These are phyloP conservation scores for Penicillium ochrochloron DNA, from an alignment of 495 filamentous ascomycete species.

Conservation along the genomic window DNA sequence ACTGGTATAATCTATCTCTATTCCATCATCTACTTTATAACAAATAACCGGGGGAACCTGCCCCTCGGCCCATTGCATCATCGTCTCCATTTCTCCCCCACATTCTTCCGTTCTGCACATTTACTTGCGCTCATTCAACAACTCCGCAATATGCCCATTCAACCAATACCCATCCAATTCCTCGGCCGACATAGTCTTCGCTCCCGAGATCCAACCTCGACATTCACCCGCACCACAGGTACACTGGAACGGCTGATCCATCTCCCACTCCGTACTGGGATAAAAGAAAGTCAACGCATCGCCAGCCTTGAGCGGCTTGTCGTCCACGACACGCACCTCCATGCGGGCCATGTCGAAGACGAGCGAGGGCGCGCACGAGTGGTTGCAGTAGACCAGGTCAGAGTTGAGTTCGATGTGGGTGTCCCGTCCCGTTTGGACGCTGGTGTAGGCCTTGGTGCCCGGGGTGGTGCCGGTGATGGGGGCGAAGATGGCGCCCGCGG, in stretches of 20 bases:
- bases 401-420: constrained; percentile 75
- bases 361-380: constrained; percentile 70
- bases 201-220: constrained; percentile 41
- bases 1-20: constrained; percentile 2
- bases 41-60: neutral
- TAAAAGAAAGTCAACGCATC: constrained; percentile 81
- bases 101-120: neutral
- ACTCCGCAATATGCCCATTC: constrained; percentile 41
- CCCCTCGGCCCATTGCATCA: constrained; percentile 8
- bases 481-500: constrained; percentile 65
- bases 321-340: constrained; percentile 62
- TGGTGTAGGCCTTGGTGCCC: constrained; percentile 65
- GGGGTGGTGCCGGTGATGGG: constrained; percentile 58
- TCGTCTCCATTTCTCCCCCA: neutral
- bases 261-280: constrained; percentile 75
- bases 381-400: constrained; percentile 77
- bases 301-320: constrained; percentile 57
- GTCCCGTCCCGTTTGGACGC: constrained; percentile 65
- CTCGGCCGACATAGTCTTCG: constrained; percentile 34
- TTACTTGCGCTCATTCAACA: constrained; percentile 32
- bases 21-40: neutral
- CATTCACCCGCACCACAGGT: constrained; percentile 55
- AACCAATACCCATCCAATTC: constrained; percentile 44
- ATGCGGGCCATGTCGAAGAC: constrained; percentile 70
- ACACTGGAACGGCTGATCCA: constrained; percentile 75